A percentile compares a stretch with the other conserved stretches of the same genome.
These are phyloP conservation scores for Cladosporium colombiae DNA, from an alignment of 2,329 filamentous ascomycete genomes.

Conservation along the genomic window DNA sequence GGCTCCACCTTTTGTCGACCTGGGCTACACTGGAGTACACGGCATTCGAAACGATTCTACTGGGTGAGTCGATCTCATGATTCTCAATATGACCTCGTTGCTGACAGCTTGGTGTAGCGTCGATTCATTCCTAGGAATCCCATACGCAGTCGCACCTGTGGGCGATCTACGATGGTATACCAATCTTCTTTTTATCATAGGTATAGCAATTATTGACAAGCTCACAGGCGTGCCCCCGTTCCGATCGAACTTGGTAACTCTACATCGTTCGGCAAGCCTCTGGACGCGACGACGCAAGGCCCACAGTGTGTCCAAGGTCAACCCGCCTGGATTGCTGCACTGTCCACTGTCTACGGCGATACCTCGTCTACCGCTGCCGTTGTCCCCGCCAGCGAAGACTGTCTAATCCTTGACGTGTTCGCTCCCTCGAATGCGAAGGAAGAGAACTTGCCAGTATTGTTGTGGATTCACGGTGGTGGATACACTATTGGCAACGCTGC, in stretches of 20 bases:
- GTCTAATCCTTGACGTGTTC: constrained; percentile 44
- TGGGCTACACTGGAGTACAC: not conserved
- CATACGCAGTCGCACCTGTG: constrained; percentile 34
- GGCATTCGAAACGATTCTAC: not conserved
- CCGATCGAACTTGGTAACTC: constrained; percentile 32
- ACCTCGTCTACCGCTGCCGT: not conserved
- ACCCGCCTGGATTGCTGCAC: constrained; percentile 17
- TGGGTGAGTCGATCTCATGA: not conserved
- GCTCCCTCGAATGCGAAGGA: constrained; percentile 37
- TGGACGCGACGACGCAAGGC: constrained; percentile 32
- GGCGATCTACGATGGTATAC: constrained; percentile 36
- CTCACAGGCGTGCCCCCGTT: constrained; percentile 21
- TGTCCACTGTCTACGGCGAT: not conserved
- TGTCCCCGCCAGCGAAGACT: constrained; percentile 37
- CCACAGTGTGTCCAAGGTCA: constrained; percentile 34
- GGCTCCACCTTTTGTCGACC: not conserved
- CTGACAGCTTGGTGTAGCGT: not conserved
- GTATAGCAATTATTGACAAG: not conserved
- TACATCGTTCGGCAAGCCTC: constrained; percentile 21
- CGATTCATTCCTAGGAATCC: constrained; percentile 23
- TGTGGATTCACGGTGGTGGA: constrained; percentile 41
- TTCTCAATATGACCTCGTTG: not conserved
- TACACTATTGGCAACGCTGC: constrained; percentile 36
- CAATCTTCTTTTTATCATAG: not conserved
- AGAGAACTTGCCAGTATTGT: constrained; percentile 32